Evolutionary conservation across 2,329 filamentous ascomycete species (phyloP), one percentile per base, ranked within the genome.

Genomic region (Pseudogymnoascus sp.): DNA sequence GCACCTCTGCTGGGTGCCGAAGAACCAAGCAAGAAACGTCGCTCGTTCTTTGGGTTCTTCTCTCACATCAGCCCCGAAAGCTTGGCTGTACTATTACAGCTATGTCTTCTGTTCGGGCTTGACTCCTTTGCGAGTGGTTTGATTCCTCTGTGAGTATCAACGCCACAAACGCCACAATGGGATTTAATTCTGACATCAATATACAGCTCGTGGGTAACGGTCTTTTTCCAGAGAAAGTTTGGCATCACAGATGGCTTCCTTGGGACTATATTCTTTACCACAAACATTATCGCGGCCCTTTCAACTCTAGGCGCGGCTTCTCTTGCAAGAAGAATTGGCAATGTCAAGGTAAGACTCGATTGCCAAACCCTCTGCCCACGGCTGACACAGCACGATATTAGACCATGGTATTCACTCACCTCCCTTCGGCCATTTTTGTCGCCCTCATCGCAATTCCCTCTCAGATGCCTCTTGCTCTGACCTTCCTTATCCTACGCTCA

Each of bases 331-430:
- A 76, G 82, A 4, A 75, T 85, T 38, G 84, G 84, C 5, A 83
- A 91, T 37, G 81, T 90, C 50, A 86, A 86, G 67, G 84, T 87
- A 64, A 78, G 65, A 53, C 22, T 24, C n/a, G 5, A 19, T 28
- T 4, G 62, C 85, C 56, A 24, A 19, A 24, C 11, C 11, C 16
- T n/a, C 26, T 24, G 50, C 16, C 35, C 46, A 26, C 8, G 8
- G 11, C 28, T 16, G 37, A 22, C 59, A 62, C 24, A 60, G n/a
- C 24, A 61, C n/a, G 12, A 46, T 8, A 56, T 0, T 65, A 85
- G 78, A 90, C 88, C 1, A 91, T 91, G 88, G 87, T 89, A 7
- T 89, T 89, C 70, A 90, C 88, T 0, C 88, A 91, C 68, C 77
- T 91, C 0, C 89, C 89, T 0, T 89, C 87, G 0, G 79, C 88